phyloP scores from a whole-genome alignment of 306 rosid species.

The Arachis hypogaea region DNA sequence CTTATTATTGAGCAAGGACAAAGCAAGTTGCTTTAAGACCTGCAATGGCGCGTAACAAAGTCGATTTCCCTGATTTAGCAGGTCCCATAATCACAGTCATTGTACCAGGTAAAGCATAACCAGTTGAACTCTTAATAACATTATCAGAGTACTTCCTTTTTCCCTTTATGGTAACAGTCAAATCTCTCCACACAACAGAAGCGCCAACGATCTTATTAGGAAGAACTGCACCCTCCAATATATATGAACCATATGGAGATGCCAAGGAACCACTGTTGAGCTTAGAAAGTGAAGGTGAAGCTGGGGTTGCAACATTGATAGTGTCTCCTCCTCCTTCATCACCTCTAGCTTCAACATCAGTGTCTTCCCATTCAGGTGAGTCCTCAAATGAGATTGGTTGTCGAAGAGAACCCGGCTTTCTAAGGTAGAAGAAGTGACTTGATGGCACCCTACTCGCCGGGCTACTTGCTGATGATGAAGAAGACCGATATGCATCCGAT shows the following conservation, averaged over 20 bases:
- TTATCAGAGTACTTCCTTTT: constrained; percentile 93
- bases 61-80: constrained; percentile 92
- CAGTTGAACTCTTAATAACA: constrained; percentile 92
- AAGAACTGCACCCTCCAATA: constrained; percentile 68
- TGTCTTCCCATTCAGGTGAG: constrained; percentile 98
- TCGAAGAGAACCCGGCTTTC: constrained; percentile 89
- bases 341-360: constrained; percentile 71
- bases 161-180: constrained; percentile 89
- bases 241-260: constrained; percentile 59
- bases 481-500: constrained; percentile 93
- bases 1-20: constrained; percentile 21
- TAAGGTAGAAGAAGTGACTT: constrained; percentile 90
- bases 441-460: constrained; percentile 98
- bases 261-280: constrained; percentile 87
- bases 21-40: constrained; percentile 54
- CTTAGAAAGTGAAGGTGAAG: constrained; percentile 90
- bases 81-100: constrained; percentile 99
- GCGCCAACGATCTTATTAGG: constrained; percentile 81
- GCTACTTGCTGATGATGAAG: constrained; percentile 96
- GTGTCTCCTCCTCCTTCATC: constrained; percentile 89
- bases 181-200: constrained; percentile 91
- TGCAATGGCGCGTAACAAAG: constrained; percentile 85
- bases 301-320: constrained; percentile 75
- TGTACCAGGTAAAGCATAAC: constrained; percentile 95
- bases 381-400: constrained; percentile 98